A percentile compares a stretch with the other conserved stretches of the same genome.
Evolutionary conservation across 129 eudicot species (phyloP).

Genomic region (Artemisia annua): DNA sequence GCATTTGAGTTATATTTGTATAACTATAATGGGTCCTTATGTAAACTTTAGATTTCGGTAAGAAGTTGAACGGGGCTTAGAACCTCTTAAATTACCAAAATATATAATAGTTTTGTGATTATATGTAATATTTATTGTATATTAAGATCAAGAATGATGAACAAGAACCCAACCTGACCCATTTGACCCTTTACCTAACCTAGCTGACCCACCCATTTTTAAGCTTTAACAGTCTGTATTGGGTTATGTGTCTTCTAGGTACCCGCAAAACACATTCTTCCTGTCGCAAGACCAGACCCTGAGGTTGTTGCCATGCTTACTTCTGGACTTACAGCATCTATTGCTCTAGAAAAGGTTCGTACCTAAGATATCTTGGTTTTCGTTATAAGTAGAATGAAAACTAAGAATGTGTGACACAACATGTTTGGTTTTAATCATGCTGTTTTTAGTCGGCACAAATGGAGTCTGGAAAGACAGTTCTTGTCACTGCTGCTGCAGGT

Average conservation of each 20-base stretch:
- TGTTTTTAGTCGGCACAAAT: slow-evolving; percentile 75
- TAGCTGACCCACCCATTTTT: no score
- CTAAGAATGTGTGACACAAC: neutral
- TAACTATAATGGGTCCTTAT: no score
- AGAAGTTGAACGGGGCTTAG: no score
- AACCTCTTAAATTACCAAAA: no score
- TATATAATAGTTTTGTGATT: no score
- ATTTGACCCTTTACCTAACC: no score
- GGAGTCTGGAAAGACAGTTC: slow-evolving; percentile 81
- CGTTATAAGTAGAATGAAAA: neutral
- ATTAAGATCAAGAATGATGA: no score
- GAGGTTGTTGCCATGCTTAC: slow-evolving; percentile 99
- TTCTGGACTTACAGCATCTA: slow-evolving; percentile 96
- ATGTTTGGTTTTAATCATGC: slow-evolving; percentile 20
- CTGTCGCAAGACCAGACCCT: slow-evolving; percentile 93
- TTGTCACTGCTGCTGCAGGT: slow-evolving; percentile 99
- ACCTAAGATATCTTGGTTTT: neutral
- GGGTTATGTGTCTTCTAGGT: slow-evolving; percentile 49
- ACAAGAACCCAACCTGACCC: no score
- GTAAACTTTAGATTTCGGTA: no score
- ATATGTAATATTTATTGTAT: no score
- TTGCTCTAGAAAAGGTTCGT: slow-evolving; percentile 77
- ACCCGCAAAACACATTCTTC: slow-evolving; percentile 82
- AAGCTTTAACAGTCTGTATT: neutral
- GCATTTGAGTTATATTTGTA: no score